These are phyloP conservation scores for Lentinula lateritia DNA, from an alignment of 768 basidiomycete species.

Conservation along the genomic window DNA sequence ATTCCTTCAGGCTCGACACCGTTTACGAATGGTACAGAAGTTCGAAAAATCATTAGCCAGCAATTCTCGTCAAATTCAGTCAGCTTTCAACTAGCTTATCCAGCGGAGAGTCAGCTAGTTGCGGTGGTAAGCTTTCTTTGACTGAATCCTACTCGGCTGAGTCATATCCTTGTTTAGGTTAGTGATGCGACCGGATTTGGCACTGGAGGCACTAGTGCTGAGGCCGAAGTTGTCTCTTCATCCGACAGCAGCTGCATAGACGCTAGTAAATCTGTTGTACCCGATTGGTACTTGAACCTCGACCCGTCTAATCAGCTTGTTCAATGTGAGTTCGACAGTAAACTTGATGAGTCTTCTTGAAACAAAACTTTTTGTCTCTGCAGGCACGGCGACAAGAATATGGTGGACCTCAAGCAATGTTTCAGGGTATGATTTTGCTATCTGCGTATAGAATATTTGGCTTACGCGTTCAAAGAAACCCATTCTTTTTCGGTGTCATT, in stretches of 20 bases:
- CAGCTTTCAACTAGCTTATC: constrained; percentile 58
- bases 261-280: constrained; percentile 36
- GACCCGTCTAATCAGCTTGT: constrained; percentile 58
- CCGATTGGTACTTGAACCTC: constrained; percentile 56
- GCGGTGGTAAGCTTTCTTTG: constrained; percentile 54
- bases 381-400: constrained; percentile 40
- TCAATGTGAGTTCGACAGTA: constrained; percentile 38
- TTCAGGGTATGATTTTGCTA: constrained; percentile 39
- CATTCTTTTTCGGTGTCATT: constrained; percentile 67
- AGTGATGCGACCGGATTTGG: constrained; percentile 61
- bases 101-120: constrained; percentile 66
- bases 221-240: constrained; percentile 47
- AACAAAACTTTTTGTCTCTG: background rate
- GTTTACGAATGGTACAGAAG: constrained; percentile 57
- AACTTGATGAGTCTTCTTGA: background rate
- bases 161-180: constrained; percentile 32
- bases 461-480: constrained; percentile 30
- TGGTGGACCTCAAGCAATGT: constrained; percentile 56
- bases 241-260: constrained; percentile 59
- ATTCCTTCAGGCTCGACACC: constrained; percentile 64
- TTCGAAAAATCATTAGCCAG: constrained; percentile 51
- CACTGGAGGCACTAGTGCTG: constrained; percentile 69
- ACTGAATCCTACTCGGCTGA: background rate
- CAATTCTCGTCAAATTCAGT: constrained; percentile 41
- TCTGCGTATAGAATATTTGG: background rate